Evolutionary conservation across 1,284 basidiomycete genomes (phyloP), one percentile per base, ranked within the genome.

Genomic region (Sanghuangporus sanghuang): DNA sequence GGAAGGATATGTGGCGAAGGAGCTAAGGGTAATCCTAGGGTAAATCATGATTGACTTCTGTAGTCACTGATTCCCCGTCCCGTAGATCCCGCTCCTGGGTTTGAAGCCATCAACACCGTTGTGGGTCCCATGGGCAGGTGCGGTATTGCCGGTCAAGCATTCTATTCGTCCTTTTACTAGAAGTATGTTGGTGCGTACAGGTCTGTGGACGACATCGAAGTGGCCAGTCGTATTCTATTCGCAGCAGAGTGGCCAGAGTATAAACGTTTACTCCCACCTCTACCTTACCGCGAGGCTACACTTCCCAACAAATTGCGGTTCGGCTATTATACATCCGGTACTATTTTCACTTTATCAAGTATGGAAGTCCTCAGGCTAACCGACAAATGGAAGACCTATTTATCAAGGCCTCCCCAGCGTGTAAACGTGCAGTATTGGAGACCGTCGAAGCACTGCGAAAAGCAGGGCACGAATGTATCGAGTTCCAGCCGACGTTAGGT

Each of bases 51-150:
- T n/a, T 6, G 38, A 57, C 40, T 44, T 42, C 35, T 32, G 39
- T 9, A 16, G n/a, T 27, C 21, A 7, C 7, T 23, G 42, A 21
- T 14, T 36, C 36, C 52, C 48, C 21, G 36, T 55, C 12, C 49
- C 57, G 54, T 54, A 87, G 83, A 75, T 32, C 78, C 82, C 27
- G 77, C 78, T 23, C 78, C 81, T 1, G 92, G 90, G 6, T 91
- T 87, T 63, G 87, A 91, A 60, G 87, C 83, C 2, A 78, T 94
- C 64, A 78, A 75, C 50, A 73, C 77, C 0, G 79, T 84, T 2
- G 77, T 81, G 23, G 93, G 93, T 0, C 91, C 93, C 0, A 90
- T 95, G 87, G 88, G 80, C 48, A 79, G 91, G 85, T 86, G 68
- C 64, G 73, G 66, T 6, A 18, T 6, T 12, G 14, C 14, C 12